Conservation (phyloP, 257 asterid species). For the Coffea canephora region DNA sequence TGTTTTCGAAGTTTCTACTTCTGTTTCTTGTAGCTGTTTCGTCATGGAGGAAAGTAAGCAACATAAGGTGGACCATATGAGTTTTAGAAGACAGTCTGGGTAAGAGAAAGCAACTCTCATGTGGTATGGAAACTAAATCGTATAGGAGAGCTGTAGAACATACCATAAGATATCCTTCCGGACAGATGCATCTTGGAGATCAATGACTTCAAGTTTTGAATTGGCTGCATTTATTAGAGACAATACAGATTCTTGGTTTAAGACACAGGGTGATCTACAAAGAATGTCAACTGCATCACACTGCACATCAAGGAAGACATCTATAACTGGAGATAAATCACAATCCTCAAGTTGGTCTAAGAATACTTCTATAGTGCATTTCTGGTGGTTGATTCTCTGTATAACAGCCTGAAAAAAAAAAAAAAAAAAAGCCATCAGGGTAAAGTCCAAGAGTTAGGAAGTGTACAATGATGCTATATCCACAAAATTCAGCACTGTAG, state of each 20-base stretch:
- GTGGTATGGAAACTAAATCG: not conserved
- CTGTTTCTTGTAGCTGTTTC: not conserved
- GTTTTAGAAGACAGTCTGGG: not conserved
- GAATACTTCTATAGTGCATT: constrained; percentile 22
- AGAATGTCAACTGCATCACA: constrained; percentile 19
- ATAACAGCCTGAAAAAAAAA: constrained; percentile 23
- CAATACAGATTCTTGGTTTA: constrained; percentile 25
- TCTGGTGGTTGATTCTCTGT: constrained; percentile 18
- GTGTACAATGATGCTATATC: not conserved
- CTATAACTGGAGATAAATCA: constrained; percentile 27
- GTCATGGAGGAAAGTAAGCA: not conserved
- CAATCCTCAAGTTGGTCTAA: constrained; percentile 24
- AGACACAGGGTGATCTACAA: constrained; percentile 8
- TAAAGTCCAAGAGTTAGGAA: not conserved
- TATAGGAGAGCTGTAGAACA: not conserved
- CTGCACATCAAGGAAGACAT: constrained; percentile 19
- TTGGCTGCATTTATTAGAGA: constrained; percentile 25
- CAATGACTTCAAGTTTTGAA: constrained; percentile 24
- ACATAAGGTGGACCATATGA: too few relatives aligned
- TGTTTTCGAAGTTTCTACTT: not conserved
- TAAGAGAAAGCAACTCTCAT: not conserved
- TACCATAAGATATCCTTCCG: constrained; percentile 35
- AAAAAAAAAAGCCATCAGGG: not conserved
- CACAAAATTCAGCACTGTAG: too few relatives aligned
- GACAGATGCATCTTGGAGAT: constrained; percentile 24